Evolutionary conservation across 2,329 filamentous ascomycete species (phyloP).

Genomic region (Nemania sp.): DNA sequence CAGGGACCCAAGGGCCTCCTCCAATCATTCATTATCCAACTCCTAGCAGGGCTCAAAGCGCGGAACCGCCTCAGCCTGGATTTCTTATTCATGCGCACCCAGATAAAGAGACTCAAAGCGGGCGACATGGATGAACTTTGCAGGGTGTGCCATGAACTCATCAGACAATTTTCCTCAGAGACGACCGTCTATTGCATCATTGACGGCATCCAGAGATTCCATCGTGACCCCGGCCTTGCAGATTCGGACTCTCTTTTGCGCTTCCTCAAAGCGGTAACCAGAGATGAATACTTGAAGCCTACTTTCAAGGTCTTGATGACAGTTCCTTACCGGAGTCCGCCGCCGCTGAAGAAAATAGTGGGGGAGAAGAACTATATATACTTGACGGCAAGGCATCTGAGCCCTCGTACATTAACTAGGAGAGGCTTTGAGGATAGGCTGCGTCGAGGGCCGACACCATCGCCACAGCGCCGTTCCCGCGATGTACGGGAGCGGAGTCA

Average conservation of each 20-base stretch:
- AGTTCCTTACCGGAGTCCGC: neutral
- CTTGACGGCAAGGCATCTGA: neutral
- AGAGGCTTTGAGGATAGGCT: neutral
- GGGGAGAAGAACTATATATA: neutral
- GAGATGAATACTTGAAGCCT: neutral
- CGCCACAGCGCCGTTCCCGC: no score
- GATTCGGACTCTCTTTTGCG: neutral
- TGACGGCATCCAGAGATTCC: slow-evolving; percentile 1
- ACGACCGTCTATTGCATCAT: slow-evolving; percentile 3
- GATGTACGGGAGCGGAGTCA: no score
- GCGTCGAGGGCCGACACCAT: no score
- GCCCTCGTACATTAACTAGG: neutral
- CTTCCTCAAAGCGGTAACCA: neutral
- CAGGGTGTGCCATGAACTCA: neutral
- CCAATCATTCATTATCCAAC: neutral
- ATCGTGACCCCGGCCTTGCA: neutral
- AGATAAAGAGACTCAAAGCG: neutral
- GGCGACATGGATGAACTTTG: slow-evolving; percentile 1
- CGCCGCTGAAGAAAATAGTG: neutral
- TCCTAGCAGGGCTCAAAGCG: neutral
- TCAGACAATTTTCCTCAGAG: neutral
- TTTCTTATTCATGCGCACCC: neutral
- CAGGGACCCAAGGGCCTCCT: neutral
- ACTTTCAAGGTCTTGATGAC: slow-evolving; percentile 1
- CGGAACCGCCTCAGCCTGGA: neutral